These are phyloP conservation scores for Trichoderma erinaceum DNA, from an alignment of 495 filamentous ascomycete species.

Conservation along the genomic window DNA sequence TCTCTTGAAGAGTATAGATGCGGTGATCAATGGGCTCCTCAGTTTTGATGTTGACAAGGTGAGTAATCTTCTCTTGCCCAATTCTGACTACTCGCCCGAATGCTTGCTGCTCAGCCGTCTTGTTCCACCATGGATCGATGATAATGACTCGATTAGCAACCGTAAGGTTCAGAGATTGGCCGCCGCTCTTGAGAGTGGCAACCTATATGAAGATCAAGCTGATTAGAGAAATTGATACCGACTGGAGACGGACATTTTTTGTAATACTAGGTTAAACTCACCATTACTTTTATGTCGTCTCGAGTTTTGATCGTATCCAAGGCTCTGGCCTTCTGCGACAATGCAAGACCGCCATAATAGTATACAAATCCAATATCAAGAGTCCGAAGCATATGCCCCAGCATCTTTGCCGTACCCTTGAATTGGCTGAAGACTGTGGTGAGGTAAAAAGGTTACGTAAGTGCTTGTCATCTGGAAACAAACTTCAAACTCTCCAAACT, in stretches of 20 bases:
- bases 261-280: slow-evolving; percentile 16
- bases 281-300: slow-evolving; percentile 24
- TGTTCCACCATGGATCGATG: slow-evolving; percentile 40
- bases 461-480: neutral
- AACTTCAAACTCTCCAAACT: neutral
- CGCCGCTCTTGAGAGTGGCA: slow-evolving; percentile 30
- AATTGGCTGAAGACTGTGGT: slow-evolving; percentile 32
- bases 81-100: slow-evolving; percentile 59
- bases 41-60: slow-evolving; percentile 47
- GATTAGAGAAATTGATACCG: neutral
- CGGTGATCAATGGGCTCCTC: slow-evolving; percentile 46
- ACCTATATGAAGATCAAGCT: slow-evolving; percentile 18
- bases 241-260: neutral
- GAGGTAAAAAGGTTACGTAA: neutral
- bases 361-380: slow-evolving; percentile 23
- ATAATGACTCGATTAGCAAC: slow-evolving; percentile 38
- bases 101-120: slow-evolving; percentile 40
- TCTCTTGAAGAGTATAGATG: slow-evolving; percentile 31
- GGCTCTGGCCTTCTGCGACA: slow-evolving; percentile 17
- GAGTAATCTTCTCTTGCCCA: slow-evolving; percentile 51
- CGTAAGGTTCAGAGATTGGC: slow-evolving; percentile 30
- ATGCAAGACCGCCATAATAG: slow-evolving; percentile 22
- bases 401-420: slow-evolving; percentile 26
- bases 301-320: slow-evolving; percentile 23
- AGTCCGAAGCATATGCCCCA: slow-evolving; percentile 27